Evolutionary conservation across 1,284 basidiomycete genomes (phyloP).

Genomic region (Marasmius sp.): DNA sequence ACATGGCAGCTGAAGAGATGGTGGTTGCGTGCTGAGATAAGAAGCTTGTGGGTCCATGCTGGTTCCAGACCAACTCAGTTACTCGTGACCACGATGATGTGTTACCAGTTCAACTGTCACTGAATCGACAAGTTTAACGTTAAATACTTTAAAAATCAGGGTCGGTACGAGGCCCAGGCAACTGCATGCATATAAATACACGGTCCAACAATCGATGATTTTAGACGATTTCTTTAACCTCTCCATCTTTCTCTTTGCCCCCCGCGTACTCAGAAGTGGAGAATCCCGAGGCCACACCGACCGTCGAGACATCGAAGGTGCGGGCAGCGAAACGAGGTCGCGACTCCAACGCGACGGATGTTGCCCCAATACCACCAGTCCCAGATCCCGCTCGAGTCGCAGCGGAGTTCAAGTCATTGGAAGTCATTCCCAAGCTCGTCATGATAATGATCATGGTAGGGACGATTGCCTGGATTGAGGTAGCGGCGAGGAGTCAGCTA

Average conservation of each 20-base stretch:
- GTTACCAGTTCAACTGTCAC: no score
- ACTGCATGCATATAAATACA: no score
- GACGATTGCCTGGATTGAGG: slow-evolving; percentile 22
- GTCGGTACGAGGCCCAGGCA: no score
- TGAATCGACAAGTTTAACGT: no score
- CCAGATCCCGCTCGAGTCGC: background rate
- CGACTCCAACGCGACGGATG: background rate
- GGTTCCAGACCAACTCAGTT: background rate
- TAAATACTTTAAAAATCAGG: no score
- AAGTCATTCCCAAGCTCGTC: slow-evolving; percentile 30
- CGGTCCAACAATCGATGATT: no score
- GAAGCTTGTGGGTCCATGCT: background rate
- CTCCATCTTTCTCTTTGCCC: no score
- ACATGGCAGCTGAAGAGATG: background rate
- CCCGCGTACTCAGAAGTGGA: no score
- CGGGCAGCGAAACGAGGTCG: background rate
- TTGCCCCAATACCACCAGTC: background rate
- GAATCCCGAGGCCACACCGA: no score
- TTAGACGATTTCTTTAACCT: no score
- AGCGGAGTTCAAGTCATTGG: slow-evolving; percentile 21
- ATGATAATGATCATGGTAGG: slow-evolving; percentile 35
- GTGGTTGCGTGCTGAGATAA: background rate
- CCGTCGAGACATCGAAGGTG: background rate
- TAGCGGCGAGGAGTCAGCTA: background rate
- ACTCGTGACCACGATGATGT: background rate